Percentiles rank a stretch among this genome's conserved stretches.
These are phyloP conservation scores for Tympanopsis confertula DNA, from an alignment of 2,329 filamentous ascomycete genomes.

Conservation along the genomic window DNA sequence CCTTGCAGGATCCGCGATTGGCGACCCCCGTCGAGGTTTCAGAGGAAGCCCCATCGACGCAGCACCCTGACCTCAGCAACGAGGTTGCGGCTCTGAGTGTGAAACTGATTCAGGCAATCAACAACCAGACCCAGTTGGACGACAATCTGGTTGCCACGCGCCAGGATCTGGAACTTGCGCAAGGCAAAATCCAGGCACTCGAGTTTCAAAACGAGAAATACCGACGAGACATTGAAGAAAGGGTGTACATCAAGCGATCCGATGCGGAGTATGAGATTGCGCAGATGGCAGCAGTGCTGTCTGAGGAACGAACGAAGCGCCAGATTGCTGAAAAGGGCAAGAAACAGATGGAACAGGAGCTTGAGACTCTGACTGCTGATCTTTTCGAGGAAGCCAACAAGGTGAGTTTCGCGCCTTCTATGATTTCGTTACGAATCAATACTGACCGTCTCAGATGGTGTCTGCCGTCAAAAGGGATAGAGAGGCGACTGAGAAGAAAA, in stretches of 20 bases:
- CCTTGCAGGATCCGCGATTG: neutral
- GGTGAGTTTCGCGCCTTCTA: conserved; percentile 89
- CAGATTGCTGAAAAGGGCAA: conserved; percentile 64
- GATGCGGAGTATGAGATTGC: conserved; percentile 64
- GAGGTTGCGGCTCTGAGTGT: conserved; percentile 87
- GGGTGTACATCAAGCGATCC: conserved; percentile 64
- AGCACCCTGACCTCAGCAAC: conserved; percentile 44
- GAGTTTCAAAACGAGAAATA: conserved; percentile 31
- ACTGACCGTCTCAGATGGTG: neutral
- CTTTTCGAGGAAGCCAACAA: conserved; percentile 98
- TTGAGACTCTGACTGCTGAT: conserved; percentile 80
- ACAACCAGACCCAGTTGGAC: conserved; percentile 84
- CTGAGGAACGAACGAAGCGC: conserved; percentile 56
- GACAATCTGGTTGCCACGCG: conserved; percentile 74
- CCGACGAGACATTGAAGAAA: conserved; percentile 20
- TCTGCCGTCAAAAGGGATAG: conserved; percentile 70
- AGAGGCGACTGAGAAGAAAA: conserved; percentile 69
- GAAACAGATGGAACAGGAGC: conserved; percentile 79
- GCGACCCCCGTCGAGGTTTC: neutral
- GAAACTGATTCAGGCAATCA: conserved; percentile 94
- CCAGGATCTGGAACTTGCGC: conserved; percentile 68
- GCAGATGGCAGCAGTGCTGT: conserved; percentile 42
- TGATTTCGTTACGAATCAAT: conserved; percentile 17
- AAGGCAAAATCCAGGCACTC: conserved; percentile 53
- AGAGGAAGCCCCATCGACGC: conserved; percentile 12